phyloP scores from a whole-genome alignment of 495 filamentous ascomycete species.

The Penicillium paradoxum region DNA sequence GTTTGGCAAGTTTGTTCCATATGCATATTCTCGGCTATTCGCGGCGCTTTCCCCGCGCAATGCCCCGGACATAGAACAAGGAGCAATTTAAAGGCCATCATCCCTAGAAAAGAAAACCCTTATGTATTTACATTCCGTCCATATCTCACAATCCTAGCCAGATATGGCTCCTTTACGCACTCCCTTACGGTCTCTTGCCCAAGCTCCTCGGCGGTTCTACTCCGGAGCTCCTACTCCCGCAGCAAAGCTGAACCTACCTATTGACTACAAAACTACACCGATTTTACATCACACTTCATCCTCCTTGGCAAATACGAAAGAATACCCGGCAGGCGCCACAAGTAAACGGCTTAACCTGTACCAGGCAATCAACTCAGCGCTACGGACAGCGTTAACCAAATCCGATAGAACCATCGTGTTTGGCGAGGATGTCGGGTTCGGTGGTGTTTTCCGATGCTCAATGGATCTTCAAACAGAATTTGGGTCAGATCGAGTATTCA shows the following conservation, averaged over 20 bases:
- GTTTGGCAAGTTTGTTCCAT: slow-evolving; percentile 12
- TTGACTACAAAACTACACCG: slow-evolving; percentile 80
- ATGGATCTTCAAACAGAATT: slow-evolving; percentile 85
- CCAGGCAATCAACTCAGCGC: slow-evolving; percentile 85
- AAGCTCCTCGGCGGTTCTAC: slow-evolving; percentile 18
- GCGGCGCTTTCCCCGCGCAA: slow-evolving; percentile 23
- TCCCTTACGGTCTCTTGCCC: slow-evolving; percentile 12
- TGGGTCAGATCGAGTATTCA: slow-evolving; percentile 87
- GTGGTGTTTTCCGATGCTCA: slow-evolving; percentile 93
- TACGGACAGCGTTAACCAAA: slow-evolving; percentile 72
- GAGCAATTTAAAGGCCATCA: slow-evolving; percentile 12
- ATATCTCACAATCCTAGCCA: background rate
- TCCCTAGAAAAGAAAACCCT: background rate
- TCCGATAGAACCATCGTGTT: slow-evolving; percentile 88
- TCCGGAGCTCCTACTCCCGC: slow-evolving; percentile 33
- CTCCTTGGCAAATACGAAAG: slow-evolving; percentile 57
- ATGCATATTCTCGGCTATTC: slow-evolving; percentile 21
- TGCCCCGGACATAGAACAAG: slow-evolving; percentile 7
- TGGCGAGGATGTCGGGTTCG: slow-evolving; percentile 95
- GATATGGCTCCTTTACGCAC: slow-evolving; percentile 14
- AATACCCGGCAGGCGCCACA: slow-evolving; percentile 60
- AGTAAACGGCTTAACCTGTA: slow-evolving; percentile 87
- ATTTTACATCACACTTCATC: slow-evolving; percentile 74
- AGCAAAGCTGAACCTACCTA: slow-evolving; percentile 73
- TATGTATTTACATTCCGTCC: slow-evolving; percentile 2